Conservation (phyloP, 2,329 filamentous ascomycete species). For the Ilyonectria mors-panacis region DNA sequence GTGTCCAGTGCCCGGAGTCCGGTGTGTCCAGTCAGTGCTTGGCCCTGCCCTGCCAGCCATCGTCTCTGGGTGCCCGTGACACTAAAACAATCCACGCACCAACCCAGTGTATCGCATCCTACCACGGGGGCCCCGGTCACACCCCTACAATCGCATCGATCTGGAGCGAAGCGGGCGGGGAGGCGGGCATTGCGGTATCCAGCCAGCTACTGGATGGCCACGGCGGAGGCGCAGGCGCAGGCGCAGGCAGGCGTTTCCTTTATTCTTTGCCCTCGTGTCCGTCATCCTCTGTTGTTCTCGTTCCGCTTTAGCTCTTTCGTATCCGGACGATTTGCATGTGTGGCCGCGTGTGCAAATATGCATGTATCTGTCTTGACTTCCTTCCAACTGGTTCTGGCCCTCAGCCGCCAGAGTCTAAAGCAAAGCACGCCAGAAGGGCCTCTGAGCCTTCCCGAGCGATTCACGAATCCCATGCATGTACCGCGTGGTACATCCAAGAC, state of each 20-base stretch:
- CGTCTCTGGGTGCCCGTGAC: not conserved
- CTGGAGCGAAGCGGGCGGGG: not conserved
- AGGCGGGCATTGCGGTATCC: not conserved
- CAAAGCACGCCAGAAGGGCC: not conserved
- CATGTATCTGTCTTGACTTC: not conserved
- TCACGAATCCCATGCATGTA: slow-evolving; percentile 1
- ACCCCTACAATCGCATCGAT: slow-evolving; percentile 1
- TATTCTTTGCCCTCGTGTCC: not conserved
- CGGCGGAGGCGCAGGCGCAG: slow-evolving; percentile 6
- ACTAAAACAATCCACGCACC: not conserved
- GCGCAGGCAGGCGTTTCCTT: not conserved
- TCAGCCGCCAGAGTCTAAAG: not conserved
- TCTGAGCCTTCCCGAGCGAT: not conserved
- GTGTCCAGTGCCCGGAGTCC: not conserved
- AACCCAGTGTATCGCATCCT: not conserved
- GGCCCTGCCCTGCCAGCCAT: too few species aligned
- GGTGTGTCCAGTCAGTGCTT: not conserved
- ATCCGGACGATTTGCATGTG: not conserved
- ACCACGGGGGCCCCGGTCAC: not conserved
- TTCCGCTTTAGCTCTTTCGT: not conserved
- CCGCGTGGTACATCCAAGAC: slow-evolving; percentile 20
- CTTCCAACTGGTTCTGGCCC: not conserved
- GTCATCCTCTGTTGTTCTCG: not conserved
- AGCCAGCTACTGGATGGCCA: not conserved
- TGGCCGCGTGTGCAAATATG: not conserved